phyloP scores from a whole-genome alignment of 2,329 filamentous ascomycete genomes.

The Eutypella sp. region DNA sequence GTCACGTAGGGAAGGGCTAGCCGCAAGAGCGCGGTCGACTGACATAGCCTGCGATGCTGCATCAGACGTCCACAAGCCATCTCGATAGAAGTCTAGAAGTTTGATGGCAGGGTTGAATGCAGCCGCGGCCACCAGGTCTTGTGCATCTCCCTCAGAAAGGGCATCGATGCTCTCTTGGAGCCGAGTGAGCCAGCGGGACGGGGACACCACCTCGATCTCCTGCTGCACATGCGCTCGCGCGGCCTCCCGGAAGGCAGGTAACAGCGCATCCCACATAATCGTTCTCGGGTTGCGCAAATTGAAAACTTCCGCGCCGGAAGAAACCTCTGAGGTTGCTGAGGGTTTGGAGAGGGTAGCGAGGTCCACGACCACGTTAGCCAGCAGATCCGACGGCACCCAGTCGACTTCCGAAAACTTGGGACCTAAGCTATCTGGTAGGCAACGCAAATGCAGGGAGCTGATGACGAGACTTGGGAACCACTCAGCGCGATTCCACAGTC shows the following conservation, averaged over 20 bases:
- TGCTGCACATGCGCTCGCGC: neutral
- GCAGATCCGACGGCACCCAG: constrained; percentile 40
- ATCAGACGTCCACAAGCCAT: constrained; percentile 9
- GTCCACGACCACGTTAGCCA: constrained; percentile 32
- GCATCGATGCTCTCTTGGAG: constrained; percentile 7
- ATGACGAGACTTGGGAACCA: constrained; percentile 37
- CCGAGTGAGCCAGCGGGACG: constrained; percentile 9
- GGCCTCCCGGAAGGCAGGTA: constrained; percentile 15
- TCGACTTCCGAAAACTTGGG: constrained; percentile 28
- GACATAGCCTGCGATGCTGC: constrained; percentile 6
- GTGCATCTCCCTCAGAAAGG: neutral
- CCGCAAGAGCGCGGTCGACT: constrained; percentile 12
- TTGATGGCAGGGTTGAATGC: constrained; percentile 25
- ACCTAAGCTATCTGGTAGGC: constrained; percentile 33
- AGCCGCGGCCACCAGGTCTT: constrained; percentile 8
- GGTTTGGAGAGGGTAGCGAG: constrained; percentile 9
- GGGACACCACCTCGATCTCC: constrained; percentile 8
- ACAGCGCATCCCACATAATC: constrained; percentile 16
- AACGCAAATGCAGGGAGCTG: constrained; percentile 31
- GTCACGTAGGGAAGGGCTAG: constrained; percentile 21
- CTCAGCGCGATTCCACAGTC: constrained; percentile 36
- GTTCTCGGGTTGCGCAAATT: constrained; percentile 24
- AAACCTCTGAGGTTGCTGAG: neutral
- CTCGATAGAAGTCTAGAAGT: constrained; percentile 24
- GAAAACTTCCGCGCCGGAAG: constrained; percentile 11